Evolutionary conservation across 306 rosid species (phyloP).

Genomic region (Crataegus laevigata): DNA sequence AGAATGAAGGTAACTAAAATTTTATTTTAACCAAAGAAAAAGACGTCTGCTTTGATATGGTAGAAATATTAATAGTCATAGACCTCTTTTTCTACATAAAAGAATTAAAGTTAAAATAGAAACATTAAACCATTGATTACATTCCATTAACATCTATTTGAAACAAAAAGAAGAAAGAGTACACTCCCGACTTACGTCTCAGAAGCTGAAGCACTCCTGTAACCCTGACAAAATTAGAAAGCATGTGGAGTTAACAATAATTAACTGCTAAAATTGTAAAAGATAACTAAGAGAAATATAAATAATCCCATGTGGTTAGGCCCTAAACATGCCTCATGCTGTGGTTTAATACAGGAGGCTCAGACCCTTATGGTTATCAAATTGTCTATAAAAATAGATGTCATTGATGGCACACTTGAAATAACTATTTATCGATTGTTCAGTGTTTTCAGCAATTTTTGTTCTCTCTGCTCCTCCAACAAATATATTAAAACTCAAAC

Average conservation of each 20-base stretch:
- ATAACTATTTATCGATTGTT: not conserved
- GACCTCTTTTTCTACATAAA: not conserved
- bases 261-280: not conserved
- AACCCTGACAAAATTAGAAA: slow-evolving; percentile 59
- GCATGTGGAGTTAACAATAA: not conserved
- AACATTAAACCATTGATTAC: not conserved
- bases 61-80: not conserved
- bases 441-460: not conserved
- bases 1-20: not conserved
- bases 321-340: not conserved
- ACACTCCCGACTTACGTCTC: slow-evolving; percentile 63
- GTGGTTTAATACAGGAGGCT: not conserved
- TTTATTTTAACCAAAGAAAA: not conserved
- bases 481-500: not conserved
- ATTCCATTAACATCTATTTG: not conserved
- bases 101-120: not conserved
- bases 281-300: not conserved
- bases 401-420: not conserved
- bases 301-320: not conserved
- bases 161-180: not conserved
- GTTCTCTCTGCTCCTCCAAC: not conserved
- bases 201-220: slow-evolving; percentile 76
- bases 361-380: not conserved
- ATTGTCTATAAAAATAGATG: not conserved
- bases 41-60: not conserved